Percentiles rank a stretch among this genome's conserved stretches.
These are phyloP conservation scores for Boletus subcaerulescens DNA, from an alignment of 768 basidiomycete species.

Conservation along the genomic window DNA sequence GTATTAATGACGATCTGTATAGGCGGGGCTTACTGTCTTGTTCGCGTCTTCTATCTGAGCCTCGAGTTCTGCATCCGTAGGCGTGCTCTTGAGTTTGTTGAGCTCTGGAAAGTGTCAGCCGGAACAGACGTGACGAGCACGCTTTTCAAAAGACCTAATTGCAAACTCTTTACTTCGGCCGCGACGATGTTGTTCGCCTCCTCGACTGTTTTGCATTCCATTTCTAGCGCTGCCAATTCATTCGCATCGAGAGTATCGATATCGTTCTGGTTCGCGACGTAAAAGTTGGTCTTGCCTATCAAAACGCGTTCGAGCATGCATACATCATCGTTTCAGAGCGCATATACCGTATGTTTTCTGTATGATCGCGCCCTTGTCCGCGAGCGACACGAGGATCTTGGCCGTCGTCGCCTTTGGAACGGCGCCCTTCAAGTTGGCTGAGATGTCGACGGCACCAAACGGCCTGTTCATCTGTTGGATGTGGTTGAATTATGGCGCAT, in stretches of 20 bases:
- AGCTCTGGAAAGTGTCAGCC: conserved; percentile 50
- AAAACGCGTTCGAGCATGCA: not conserved
- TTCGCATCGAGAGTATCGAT: conserved; percentile 63
- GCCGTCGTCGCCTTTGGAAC: conserved; percentile 82
- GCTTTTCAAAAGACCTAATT: conserved; percentile 19
- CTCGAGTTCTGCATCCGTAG: conserved; percentile 68
- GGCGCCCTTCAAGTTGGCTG: conserved; percentile 87
- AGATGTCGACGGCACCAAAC: conserved; percentile 87
- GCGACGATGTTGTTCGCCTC: conserved; percentile 57
- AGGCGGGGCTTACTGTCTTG: conserved; percentile 44
- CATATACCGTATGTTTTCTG: conserved; percentile 78
- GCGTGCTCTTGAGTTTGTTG: conserved; percentile 54
- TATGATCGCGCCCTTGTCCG: conserved; percentile 81
- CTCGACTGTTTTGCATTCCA: conserved; percentile 52
- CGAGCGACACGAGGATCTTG: conserved; percentile 76
- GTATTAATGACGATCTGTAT: conserved; percentile 11
- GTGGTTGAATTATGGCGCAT: not conserved
- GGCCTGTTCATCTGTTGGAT: conserved; percentile 81
- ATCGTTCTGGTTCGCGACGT: conserved; percentile 78
- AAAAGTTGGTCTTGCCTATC: conserved; percentile 81
- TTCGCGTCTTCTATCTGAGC: conserved; percentile 49
- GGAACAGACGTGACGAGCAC: not conserved
- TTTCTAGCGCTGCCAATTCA: conserved; percentile 58
- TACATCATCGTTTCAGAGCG: not conserved
- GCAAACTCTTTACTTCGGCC: conserved; percentile 48